Percentiles rank a stretch among this genome's conserved stretches.
Conservation (phyloP, 2,329 filamentous ascomycete species). For the Nectriaceae sp. region DNA sequence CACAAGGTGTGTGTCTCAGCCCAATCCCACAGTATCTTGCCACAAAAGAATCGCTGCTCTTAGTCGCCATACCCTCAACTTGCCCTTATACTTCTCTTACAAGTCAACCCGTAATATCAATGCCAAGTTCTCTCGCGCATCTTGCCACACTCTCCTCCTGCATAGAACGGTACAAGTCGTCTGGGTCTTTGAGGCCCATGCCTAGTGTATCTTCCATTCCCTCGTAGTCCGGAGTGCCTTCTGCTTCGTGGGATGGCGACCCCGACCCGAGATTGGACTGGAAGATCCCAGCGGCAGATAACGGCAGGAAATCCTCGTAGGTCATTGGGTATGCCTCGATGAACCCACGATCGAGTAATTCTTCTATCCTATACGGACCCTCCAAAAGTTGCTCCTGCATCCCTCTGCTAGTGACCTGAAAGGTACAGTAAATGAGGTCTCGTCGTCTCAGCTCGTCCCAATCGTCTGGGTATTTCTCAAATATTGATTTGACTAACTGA, state of each 20-base stretch:
- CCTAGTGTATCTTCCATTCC: conserved; percentile 15
- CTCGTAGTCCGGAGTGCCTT: conserved; percentile 6
- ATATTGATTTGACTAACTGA: conserved; percentile 26
- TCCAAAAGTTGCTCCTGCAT: not conserved
- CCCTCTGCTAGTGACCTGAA: conserved; percentile 17
- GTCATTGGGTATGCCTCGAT: conserved; percentile 45
- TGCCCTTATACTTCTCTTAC: not conserved
- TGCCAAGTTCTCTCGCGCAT: conserved; percentile 19
- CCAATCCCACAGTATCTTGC: too few relatives aligned
- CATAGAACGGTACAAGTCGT: conserved; percentile 15
- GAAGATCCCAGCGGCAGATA: conserved; percentile 54
- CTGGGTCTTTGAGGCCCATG: conserved; percentile 8
- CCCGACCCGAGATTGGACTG: conserved; percentile 39
- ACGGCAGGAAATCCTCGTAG: conserved; percentile 55
- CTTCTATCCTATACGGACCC: conserved; percentile 19
- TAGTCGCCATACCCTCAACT: not conserved
- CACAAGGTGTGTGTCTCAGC: too few relatives aligned
- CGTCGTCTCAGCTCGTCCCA: conserved; percentile 36
- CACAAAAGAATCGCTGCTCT: too few relatives aligned
- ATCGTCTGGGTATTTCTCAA: conserved; percentile 42
- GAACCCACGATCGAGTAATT: conserved; percentile 35
- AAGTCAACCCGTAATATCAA: conserved; percentile 5
- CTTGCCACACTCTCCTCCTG: conserved; percentile 20
- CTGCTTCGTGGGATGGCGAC: conserved; percentile 1
- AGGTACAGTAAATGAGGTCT: conserved; percentile 42